Evolutionary conservation across 352 stramenopile genomes (phyloP).

Genomic region (Phytopythium ostracodes): DNA sequence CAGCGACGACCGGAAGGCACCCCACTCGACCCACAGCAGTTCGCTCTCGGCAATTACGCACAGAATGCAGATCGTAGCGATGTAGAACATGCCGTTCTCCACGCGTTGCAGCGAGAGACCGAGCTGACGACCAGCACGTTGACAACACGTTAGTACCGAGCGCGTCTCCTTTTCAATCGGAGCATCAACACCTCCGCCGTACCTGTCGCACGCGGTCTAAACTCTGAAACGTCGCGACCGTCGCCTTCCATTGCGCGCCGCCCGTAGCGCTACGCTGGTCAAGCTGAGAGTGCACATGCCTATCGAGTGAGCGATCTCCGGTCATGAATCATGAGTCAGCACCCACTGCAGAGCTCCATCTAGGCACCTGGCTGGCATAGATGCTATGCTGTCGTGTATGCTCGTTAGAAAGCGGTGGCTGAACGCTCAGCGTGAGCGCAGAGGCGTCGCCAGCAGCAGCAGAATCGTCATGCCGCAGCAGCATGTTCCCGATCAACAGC

Average conservation of each 20-base stretch:
- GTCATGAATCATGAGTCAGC: too few relatives aligned
- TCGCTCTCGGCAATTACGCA: slow-evolving; percentile 51
- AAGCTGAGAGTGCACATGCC: neutral
- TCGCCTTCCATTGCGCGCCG: slow-evolving; percentile 1
- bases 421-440: neutral
- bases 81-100: slow-evolving; percentile 45
- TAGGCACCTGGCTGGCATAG: neutral
- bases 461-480: neutral
- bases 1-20: slow-evolving; percentile 11
- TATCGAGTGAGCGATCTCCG: neutral
- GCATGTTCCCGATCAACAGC: too few relatives aligned
- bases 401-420: neutral
- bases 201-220: slow-evolving; percentile 1
- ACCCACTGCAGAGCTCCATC: neutral
- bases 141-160: too few relatives aligned
- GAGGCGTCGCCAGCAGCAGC: neutral
- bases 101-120: slow-evolving; percentile 13
- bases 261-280: neutral
- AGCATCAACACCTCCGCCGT: too few relatives aligned
- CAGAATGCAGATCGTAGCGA: slow-evolving; percentile 28
- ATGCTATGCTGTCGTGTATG: neutral
- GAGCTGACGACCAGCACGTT: slow-evolving; percentile 12
- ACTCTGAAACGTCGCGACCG: neutral
- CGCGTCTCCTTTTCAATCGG: too few relatives aligned
- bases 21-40: slow-evolving; percentile 35